Evolutionary conservation across 2,329 filamentous ascomycete genomes (phyloP), one percentile per base, ranked within the genome.

Genomic region (Beauveria pseudobassiana): DNA sequence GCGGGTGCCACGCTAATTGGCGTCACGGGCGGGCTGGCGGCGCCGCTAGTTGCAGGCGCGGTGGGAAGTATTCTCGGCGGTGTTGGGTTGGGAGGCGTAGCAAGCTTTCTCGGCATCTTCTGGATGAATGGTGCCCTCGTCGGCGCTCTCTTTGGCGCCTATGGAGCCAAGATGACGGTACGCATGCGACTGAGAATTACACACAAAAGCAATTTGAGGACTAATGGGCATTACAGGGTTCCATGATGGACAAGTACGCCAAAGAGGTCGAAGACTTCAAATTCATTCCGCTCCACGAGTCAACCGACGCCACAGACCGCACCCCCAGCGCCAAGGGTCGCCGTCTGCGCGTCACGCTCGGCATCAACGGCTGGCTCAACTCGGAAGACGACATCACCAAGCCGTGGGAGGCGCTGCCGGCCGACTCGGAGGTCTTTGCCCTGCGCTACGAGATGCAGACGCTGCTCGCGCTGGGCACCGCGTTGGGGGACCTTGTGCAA

Each of bases 1-100:
- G 92, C 91, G 0, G 93, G 93, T 12, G 93, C 93, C 1, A 90
- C 90, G 0, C 78, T 96, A 1, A 93, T 97, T n/a, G 93, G 93
- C 6, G 84, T 97, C 3, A 96, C 92, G 0, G 93, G 93, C 20
- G 93, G 93, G 2, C 80, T 96, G n/a, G 93, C 93, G 1, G 92
- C 93, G 0, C 93, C 93, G 0, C 79, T 96, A 0, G 88, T 96
- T 16, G 93, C 93, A 4, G 92, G 91, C 4, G 91, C 91, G 0
- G 81, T 97, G 16, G 92, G 92, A 2, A 87, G 88, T 1, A 80
- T 96, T 2, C 90, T 96, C 84, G 90, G 91, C 16, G 90, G 90
- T 0, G 82, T 96, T 1, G 93, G 93, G 0, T 78, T 96, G 1
- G 93, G 91, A 24, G 90, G 91, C 0, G 89, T 95, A 2, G 92